Conservation (phyloP, 805 yeast species). For the Pichia scutulata region DNA sequence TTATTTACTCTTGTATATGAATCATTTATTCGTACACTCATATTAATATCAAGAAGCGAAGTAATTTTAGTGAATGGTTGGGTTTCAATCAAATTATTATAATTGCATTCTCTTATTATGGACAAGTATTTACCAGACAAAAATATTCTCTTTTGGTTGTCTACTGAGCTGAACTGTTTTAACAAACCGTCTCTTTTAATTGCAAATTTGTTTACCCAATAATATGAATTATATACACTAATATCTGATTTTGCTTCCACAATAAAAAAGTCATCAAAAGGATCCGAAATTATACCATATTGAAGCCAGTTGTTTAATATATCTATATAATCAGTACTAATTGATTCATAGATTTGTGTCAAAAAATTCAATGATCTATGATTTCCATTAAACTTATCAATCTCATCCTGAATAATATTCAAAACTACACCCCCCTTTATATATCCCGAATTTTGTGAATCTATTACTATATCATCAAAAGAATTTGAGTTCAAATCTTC, state of each 20-base stretch:
- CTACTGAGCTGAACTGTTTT: constrained; percentile 47
- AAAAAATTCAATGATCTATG: constrained; percentile 45
- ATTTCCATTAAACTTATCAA: constrained; percentile 62
- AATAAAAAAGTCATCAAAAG: constrained; percentile 77
- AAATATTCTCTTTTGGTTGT: constrained; percentile 55
- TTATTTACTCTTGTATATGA: constrained; percentile 65
- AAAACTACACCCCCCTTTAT: constrained; percentile 78
- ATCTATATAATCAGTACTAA: constrained; percentile 53
- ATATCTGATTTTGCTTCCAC: constrained; percentile 25
- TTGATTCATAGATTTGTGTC: constrained; percentile 41
- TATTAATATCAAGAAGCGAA: constrained; percentile 26
- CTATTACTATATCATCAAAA: constrained; percentile 43
- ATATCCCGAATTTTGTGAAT: constrained; percentile 41
- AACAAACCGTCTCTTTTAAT: constrained; percentile 71
- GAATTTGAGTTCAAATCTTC: constrained; percentile 27
- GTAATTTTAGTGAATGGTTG: constrained; percentile 5
- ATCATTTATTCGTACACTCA: constrained; percentile 48
- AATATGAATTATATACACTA: constrained; percentile 36
- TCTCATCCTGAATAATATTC: constrained; percentile 49
- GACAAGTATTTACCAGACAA: constrained; percentile 81
- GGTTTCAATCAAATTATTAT: neutral
- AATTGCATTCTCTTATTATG: constrained; percentile 45
- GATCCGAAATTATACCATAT: constrained; percentile 68
- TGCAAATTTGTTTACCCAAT: constrained; percentile 71
- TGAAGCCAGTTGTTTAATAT: constrained; percentile 78